Evolutionary conservation across 345 rosid genomes (phyloP).

Genomic region (Conringia planisiliqua): DNA sequence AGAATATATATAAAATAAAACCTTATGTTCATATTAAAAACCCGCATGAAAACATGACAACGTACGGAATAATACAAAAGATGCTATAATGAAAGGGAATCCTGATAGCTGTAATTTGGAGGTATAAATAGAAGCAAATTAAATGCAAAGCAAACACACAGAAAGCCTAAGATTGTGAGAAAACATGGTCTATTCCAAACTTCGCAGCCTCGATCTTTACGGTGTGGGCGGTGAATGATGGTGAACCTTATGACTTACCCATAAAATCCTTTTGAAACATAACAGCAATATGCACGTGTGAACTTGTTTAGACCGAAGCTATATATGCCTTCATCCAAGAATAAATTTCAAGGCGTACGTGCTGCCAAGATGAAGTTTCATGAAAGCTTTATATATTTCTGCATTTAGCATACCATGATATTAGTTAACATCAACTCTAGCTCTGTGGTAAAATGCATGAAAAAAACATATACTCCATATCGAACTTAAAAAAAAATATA

Average conservation of each 20-base stretch:
- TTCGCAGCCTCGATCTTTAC: neutral
- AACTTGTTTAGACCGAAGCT: constrained; percentile 6
- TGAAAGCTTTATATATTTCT: constrained; percentile 4
- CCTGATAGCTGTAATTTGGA: constrained; percentile 3
- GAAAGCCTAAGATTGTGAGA: neutral
- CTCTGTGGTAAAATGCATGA: neutral
- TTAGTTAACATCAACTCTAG: neutral
- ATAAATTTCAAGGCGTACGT: neutral
- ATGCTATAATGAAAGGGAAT: neutral
- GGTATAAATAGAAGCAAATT: neutral
- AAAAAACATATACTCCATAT: neutral
- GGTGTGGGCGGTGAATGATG: neutral
- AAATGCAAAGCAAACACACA: neutral
- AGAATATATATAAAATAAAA: neutral
- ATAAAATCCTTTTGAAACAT: neutral
- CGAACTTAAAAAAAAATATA: too few species aligned
- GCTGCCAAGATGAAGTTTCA: neutral
- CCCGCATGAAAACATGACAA: neutral
- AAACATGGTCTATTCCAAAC: neutral
- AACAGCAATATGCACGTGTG: neutral
- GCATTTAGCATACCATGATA: neutral
- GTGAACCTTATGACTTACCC: constrained; percentile 11
- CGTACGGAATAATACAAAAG: neutral
- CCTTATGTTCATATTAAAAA: neutral
- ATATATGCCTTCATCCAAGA: neutral